Conservation (phyloP, 2,329 filamentous ascomycete species). For the Curvularia spicifera region DNA sequence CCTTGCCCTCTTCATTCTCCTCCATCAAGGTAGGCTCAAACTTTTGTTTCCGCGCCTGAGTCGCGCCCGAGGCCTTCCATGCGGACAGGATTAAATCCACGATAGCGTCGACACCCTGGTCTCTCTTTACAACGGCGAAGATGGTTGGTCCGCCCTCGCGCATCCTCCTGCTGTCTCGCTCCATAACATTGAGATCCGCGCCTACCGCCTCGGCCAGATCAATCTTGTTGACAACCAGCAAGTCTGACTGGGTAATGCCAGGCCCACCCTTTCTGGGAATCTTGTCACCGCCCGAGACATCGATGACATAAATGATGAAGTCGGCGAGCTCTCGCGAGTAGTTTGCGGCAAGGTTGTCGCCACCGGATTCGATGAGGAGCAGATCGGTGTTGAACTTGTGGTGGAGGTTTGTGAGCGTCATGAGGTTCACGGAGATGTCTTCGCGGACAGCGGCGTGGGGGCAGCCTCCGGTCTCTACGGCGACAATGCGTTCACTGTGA, state of each 20-base stretch:
- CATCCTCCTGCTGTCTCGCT: constrained; percentile 92
- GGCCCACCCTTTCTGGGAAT: constrained; percentile 94
- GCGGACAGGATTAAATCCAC: constrained; percentile 86
- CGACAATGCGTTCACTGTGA: constrained; percentile 72
- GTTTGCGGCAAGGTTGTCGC: constrained; percentile 96
- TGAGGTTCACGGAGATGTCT: constrained; percentile 93
- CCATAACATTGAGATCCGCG: constrained; percentile 91
- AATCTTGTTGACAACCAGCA: constrained; percentile 96
- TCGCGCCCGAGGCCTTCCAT: constrained; percentile 87
- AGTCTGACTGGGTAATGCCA: constrained; percentile 93
- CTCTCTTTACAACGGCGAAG: constrained; percentile 96
- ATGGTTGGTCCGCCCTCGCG: constrained; percentile 92
- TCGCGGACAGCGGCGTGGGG: constrained; percentile 97
- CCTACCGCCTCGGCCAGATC: constrained; percentile 90
- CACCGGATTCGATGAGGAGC: constrained; percentile 91
- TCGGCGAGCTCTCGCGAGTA: constrained; percentile 94
- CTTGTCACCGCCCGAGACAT: constrained; percentile 96
- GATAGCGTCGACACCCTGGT: constrained; percentile 83
- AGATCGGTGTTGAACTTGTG: constrained; percentile 79
- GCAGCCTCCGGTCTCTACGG: constrained; percentile 97
- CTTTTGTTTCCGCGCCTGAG: constrained; percentile 45
- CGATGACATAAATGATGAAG: constrained; percentile 98
- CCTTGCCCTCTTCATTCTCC: constrained; percentile 23
- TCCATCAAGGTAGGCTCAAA: constrained; percentile 46
- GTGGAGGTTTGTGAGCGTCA: constrained; percentile 89